Base-by-base conservation (phyloP, 306 rosid genomes). In the Sphenostylis stenocarpa region DNA sequence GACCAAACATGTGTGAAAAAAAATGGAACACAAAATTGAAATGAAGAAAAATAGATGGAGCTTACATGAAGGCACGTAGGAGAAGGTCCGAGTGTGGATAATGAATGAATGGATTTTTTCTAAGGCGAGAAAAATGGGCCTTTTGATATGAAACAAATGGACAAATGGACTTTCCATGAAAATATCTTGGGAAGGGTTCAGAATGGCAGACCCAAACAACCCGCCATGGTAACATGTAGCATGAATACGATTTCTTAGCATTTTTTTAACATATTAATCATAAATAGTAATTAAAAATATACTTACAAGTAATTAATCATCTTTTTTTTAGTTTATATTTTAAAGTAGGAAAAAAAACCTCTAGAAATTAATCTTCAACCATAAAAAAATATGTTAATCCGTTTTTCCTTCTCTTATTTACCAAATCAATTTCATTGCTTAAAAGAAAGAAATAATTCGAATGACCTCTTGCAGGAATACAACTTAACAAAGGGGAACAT, bases 41-140 rank as follows among this genome's bases (percentile, higher is more conserved):
- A 60, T 14, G 80, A 78, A 47, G 70, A 44, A 43, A 67, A 80
- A 52, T 62, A 41, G 67, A 64, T 52, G 62, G 65, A 68, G 73
- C 71, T 76, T 60, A 76, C 87, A 84, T 84, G 84, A 80, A 84
- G 63, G 48, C 76, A 57, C 1, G 67, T 62, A 67, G 66, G 72
- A 17, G 72, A 74, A 81, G 48, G 23, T 39, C 51, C 3, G 33
- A 49, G 41, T 76, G 6, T 69, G 87, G 82, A 84, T 80, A 84
- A 80, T 71, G 82, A 84, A 76, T 70, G 79, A 43, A 36, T 7
- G 82, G 56, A 63, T 21, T 69, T 47, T 67, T 39, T 28, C 31
- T 58, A 43, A 60, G 66, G 53, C 20, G 3, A 43, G 2, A 62
- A 39, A 43, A n/a, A 60, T 52, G 67, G 57, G 33, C 16, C 1